These are phyloP conservation scores for Penstemon davidsonii DNA, from an alignment of 257 asterid species.

Conservation along the genomic window DNA sequence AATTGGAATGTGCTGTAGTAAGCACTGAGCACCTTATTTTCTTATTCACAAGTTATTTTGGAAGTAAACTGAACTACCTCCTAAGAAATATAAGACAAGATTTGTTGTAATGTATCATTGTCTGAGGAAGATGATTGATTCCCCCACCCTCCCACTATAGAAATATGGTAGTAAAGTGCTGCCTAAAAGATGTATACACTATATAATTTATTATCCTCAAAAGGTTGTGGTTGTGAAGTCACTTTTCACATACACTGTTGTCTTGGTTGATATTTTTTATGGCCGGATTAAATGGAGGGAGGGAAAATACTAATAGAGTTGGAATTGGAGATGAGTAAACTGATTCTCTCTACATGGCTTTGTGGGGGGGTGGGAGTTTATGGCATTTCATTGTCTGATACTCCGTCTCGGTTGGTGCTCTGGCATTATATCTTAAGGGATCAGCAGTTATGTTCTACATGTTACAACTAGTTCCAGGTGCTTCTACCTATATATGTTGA, in stretches of 20 bases:
- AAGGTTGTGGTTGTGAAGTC: background rate
- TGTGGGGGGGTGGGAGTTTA: no score
- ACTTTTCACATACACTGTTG: conserved; percentile 1
- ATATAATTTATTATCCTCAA: background rate
- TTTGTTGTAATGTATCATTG: background rate
- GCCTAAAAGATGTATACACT: background rate
- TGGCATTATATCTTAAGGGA: background rate
- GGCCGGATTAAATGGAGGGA: background rate
- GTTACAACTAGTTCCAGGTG: background rate
- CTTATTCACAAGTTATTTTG: background rate
- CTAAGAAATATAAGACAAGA: background rate
- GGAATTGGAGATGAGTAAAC: background rate
- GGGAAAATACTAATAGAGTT: background rate
- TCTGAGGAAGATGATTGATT: background rate
- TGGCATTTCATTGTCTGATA: background rate
- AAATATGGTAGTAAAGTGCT: background rate
- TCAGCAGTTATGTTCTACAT: background rate
- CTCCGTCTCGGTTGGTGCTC: background rate
- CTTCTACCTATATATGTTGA: background rate
- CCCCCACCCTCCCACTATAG: background rate
- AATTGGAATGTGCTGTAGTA: no score
- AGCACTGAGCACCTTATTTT: background rate
- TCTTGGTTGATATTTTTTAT: background rate
- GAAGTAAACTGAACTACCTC: background rate
- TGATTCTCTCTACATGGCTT: no score